Percentiles rank a stretch among this genome's conserved stretches.
Conservation (phyloP, 441 rosid genomes). For the Croton laevigatus region DNA sequence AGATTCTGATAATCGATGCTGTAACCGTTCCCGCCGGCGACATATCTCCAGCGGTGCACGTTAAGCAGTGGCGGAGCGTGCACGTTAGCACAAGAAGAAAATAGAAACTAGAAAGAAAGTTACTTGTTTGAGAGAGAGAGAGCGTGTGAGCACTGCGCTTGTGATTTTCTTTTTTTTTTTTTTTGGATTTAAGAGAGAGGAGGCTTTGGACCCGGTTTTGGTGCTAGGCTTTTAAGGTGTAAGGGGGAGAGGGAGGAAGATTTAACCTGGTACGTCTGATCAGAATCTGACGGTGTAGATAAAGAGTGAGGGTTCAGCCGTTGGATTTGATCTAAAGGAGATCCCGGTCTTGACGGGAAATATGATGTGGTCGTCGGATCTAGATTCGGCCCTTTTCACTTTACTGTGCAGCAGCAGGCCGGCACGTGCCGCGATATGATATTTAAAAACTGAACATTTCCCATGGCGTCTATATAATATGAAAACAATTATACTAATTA, state of each 20-base stretch:
- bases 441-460: background rate
- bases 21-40: conserved; percentile 34
- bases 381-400: conserved; percentile 37
- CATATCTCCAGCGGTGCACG: conserved; percentile 42
- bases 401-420: conserved; percentile 38
- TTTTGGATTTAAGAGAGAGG: conserved; percentile 14
- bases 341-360: conserved; percentile 48
- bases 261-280: conserved; percentile 55
- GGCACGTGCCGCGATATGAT: conserved; percentile 55
- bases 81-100: conserved; percentile 25
- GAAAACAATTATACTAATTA: too few species aligned
- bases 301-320: conserved; percentile 30
- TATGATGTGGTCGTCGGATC: conserved; percentile 48
- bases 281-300: conserved; percentile 26
- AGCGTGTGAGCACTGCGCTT: conserved; percentile 9
- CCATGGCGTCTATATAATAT: too few species aligned
- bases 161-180: too few species aligned
- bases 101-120: conserved; percentile 1
- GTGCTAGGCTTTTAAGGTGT: conserved; percentile 34
- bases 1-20: conserved; percentile 40
- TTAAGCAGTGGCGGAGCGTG: conserved; percentile 30
- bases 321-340: conserved; percentile 39
- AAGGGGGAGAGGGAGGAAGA: conserved; percentile 25
- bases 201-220: conserved; percentile 32
- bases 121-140: conserved; percentile 1